Evolutionary conservation across 768 basidiomycete genomes (phyloP).

Genomic region (Sporobolomyces roseus): DNA sequence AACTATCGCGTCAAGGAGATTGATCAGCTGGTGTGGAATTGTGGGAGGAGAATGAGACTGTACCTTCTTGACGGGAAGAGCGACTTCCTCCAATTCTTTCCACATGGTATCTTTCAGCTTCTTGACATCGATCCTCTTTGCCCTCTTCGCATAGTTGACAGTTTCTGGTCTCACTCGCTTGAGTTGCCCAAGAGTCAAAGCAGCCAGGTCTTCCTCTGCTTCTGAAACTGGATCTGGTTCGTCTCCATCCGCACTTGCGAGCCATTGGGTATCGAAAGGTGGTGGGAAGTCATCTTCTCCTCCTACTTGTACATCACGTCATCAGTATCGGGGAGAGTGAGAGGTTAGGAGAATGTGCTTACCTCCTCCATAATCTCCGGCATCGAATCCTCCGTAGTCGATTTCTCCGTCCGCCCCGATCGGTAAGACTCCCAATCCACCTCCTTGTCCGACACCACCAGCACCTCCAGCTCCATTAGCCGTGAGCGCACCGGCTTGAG

Average conservation of each 20-base stretch:
- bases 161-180: slow-evolving; percentile 76
- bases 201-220: slow-evolving; percentile 66
- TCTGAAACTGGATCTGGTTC: slow-evolving; percentile 43
- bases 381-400: slow-evolving; percentile 9
- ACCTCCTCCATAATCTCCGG: slow-evolving; percentile 1
- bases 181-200: slow-evolving; percentile 66
- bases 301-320: neutral
- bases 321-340: neutral
- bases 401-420: slow-evolving; percentile 1
- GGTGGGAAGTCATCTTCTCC: slow-evolving; percentile 22
- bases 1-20: slow-evolving; percentile 11
- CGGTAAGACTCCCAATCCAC: slow-evolving; percentile 5
- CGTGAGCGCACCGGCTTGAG: slow-evolving; percentile 75
- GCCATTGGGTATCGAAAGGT: slow-evolving; percentile 36
- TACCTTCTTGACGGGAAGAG: slow-evolving; percentile 34
- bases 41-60: neutral
- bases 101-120: slow-evolving; percentile 98
- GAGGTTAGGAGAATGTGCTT: slow-evolving; percentile 4
- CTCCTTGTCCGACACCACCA: neutral
- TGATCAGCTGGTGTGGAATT: neutral
- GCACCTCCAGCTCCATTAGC: neutral
- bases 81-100: slow-evolving; percentile 69
- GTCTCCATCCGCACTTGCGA: slow-evolving; percentile 40
- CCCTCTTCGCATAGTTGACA: slow-evolving; percentile 90
- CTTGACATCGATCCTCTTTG: slow-evolving; percentile 93